Conservation (phyloP, 768 basidiomycete species). For the Amanita subjunquillea region DNA sequence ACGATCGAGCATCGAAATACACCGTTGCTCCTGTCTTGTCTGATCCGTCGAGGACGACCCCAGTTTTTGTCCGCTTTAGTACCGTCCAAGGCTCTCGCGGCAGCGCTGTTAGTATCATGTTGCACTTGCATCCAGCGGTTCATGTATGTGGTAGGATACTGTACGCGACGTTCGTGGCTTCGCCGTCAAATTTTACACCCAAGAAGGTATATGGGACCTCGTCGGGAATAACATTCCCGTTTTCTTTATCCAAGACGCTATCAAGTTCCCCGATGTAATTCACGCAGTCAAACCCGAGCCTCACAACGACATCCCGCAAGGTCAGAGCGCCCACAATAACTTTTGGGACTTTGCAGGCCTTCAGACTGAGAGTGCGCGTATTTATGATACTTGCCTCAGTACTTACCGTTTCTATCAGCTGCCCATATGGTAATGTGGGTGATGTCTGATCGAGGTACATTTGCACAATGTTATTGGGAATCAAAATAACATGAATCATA, state of each 20-base stretch:
- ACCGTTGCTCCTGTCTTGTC: conserved; percentile 64
- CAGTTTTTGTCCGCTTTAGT: conserved; percentile 76
- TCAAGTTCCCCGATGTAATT: conserved; percentile 80
- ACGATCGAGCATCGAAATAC: conserved; percentile 59
- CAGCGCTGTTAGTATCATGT: conserved; percentile 49
- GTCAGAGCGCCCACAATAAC: conserved; percentile 69
- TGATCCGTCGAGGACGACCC: conserved; percentile 61
- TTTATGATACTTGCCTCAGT: neutral
- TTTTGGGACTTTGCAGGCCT: conserved; percentile 81
- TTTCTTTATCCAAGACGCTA: conserved; percentile 73
- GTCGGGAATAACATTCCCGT: conserved; percentile 81
- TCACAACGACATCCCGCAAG: conserved; percentile 67
- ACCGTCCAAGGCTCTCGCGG: conserved; percentile 78
- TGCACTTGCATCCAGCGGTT: neutral
- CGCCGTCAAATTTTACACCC: conserved; percentile 73
- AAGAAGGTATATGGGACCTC: conserved; percentile 82
- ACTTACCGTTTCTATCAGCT: conserved; percentile 16
- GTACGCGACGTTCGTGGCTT: conserved; percentile 86
- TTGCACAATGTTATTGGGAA: neutral
- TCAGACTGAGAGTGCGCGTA: conserved; percentile 36
- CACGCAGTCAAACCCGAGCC: conserved; percentile 85
- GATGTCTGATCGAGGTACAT: conserved; percentile 63
- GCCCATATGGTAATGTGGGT: conserved; percentile 77
- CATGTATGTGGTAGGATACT: conserved; percentile 35
- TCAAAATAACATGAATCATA: conserved; percentile 6